These are phyloP conservation scores for Lepraria neglecta DNA, from an alignment of 495 filamentous ascomycete species.

Conservation along the genomic window DNA sequence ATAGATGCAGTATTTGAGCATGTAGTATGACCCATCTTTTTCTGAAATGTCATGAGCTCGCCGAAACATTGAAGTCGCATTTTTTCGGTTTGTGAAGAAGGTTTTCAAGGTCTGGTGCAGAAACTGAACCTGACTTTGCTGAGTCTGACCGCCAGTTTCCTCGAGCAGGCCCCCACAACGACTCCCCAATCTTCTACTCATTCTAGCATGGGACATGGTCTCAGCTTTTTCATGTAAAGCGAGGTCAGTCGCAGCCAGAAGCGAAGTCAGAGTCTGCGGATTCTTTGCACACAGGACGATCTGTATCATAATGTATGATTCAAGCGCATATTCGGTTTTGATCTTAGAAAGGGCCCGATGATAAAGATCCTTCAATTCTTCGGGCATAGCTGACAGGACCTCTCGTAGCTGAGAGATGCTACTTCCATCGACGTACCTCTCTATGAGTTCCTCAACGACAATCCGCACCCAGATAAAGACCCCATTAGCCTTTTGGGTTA, in stretches of 20 bases:
- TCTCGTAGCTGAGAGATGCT: background rate
- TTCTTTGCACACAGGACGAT: background rate
- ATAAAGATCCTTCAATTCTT: slow-evolving; percentile 7
- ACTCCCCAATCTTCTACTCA: background rate
- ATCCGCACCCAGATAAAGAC: slow-evolving; percentile 9
- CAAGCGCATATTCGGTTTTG: background rate
- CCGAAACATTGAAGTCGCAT: background rate
- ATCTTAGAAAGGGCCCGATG: background rate
- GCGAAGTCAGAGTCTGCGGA: background rate
- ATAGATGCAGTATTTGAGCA: slow-evolving; percentile 1
- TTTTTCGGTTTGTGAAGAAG: background rate
- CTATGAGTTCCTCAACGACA: slow-evolving; percentile 8
- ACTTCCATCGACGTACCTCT: slow-evolving; percentile 4
- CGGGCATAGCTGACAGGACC: background rate
- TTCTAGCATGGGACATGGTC: background rate
- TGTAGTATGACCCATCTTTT: background rate
- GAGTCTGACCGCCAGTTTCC: background rate
- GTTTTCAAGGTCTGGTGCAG: background rate
- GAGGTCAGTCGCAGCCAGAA: background rate
- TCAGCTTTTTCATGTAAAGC: background rate
- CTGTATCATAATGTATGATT: background rate
- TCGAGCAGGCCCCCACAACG: slow-evolving; percentile 4
- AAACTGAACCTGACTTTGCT: background rate
- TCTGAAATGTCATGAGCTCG: background rate
- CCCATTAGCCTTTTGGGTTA: background rate